Base-by-base conservation (phyloP, 805 yeast genomes). In the Maudiozyma turicensis region DNA sequence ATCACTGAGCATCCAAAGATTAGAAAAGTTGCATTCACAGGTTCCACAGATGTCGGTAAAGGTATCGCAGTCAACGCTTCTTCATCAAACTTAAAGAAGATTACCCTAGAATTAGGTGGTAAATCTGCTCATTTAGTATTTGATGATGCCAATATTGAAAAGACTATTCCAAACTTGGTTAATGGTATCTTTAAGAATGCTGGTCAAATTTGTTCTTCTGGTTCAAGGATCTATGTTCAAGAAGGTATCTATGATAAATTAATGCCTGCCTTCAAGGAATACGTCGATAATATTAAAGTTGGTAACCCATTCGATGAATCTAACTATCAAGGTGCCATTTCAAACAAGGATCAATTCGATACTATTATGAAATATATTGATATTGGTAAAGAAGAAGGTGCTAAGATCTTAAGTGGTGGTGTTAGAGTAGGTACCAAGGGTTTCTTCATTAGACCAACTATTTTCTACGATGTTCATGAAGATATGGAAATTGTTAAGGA, bases 151-250 rank as follows among this genome's bases (percentile, higher is more conserved):
- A 72, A 82, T 61, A 58, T 82, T 51, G 74, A 75, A 40, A 66
- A 66, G 53, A 72, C 81, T 54, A 71, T 77, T 48, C 64, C 64
- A 40, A 74, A 75, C 62, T 74, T 83, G 58, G 72, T 80, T 47
- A 68, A 75, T 45, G 88, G 88, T 72, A 84, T 84, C 60, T 82
- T 82, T 73, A 78, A 75, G 72, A 84, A 84, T 70, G 82, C 88
- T 54, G 91, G 90, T 69, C 89, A 84, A 71, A 86, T 84, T 50
- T 84, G 91, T 66, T 80, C 85, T 58, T 86, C 90, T 44, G 90
- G 90, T 65, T 83, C 90, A 37, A 81, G 93, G 76, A 72, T 84
- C 50, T 83, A 78, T 63, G 76, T 84, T 53, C 90, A 84, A 69
- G 87, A 80, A 55, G 82, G 76, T 35, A 73, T 82, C 52, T 83